phyloP scores from a whole-genome alignment of 1,139 yeast genomes.

The Wickerhamiella infanticola region DNA sequence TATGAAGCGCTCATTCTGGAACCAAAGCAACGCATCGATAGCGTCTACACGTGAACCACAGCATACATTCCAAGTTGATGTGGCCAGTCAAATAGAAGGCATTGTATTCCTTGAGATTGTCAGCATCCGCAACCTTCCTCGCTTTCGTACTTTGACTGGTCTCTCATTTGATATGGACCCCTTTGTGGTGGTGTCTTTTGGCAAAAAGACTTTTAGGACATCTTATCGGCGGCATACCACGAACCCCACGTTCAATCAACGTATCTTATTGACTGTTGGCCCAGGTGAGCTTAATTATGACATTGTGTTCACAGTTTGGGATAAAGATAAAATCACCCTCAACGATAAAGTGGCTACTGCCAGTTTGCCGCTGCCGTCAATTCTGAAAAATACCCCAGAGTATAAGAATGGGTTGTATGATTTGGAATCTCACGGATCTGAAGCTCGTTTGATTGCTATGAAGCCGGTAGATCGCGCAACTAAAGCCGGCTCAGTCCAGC shows the following conservation, averaged over 20 bases:
- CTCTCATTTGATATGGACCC: slow-evolving; percentile 94
- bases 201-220: slow-evolving; percentile 75
- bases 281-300: slow-evolving; percentile 50
- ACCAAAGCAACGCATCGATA: background rate
- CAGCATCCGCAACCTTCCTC: slow-evolving; percentile 41
- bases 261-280: slow-evolving; percentile 62
- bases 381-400: slow-evolving; percentile 12
- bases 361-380: slow-evolving; percentile 16
- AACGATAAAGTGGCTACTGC: slow-evolving; percentile 71
- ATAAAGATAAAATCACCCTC: slow-evolving; percentile 66
- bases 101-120: slow-evolving; percentile 63
- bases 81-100: slow-evolving; percentile 41
- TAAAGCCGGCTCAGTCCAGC: background rate
- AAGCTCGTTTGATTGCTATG: slow-evolving; percentile 8
- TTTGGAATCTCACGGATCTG: slow-evolving; percentile 11
- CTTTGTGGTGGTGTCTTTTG: slow-evolving; percentile 81
- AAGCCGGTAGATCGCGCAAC: slow-evolving; percentile 7
- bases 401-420: slow-evolving; percentile 20
- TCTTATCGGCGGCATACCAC: slow-evolving; percentile 73
- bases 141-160: slow-evolving; percentile 29
- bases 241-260: slow-evolving; percentile 70
- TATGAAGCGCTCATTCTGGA: background rate
- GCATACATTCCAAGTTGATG: slow-evolving; percentile 20
- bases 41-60: background rate
- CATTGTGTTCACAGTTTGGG: slow-evolving; percentile 58